phyloP scores from a whole-genome alignment of 2,329 filamentous ascomycete species.

The Calonectria montana region DNA sequence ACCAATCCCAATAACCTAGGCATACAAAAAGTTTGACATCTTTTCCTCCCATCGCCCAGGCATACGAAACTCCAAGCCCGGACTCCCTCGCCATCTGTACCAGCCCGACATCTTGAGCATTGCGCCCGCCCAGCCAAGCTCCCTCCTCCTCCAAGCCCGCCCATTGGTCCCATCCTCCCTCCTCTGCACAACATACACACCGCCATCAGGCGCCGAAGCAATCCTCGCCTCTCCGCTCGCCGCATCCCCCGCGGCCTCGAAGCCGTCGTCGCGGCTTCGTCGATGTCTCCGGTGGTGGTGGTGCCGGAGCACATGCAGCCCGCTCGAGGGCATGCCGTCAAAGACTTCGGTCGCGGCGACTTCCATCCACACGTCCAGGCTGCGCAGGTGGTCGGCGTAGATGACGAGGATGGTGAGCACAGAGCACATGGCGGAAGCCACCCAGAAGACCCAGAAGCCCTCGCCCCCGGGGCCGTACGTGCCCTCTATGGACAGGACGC shows the following conservation, averaged over 20 bases:
- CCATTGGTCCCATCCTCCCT: constrained; percentile 41
- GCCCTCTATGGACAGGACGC: constrained; percentile 60
- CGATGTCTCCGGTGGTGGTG: constrained; percentile 27
- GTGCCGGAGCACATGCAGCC: constrained; percentile 7
- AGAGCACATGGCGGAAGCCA: constrained; percentile 52
- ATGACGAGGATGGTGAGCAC: constrained; percentile 56
- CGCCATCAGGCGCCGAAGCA: constrained; percentile 42
- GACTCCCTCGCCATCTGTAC: constrained; percentile 44
- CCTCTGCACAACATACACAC: constrained; percentile 46
- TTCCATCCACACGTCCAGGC: constrained; percentile 59
- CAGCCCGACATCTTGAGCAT: constrained; percentile 54
- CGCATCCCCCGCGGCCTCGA: constrained; percentile 41
- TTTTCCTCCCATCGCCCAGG: constrained; percentile 38
- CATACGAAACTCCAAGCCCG: constrained; percentile 41
- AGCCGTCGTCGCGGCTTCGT: constrained; percentile 41
- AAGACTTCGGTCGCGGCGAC: constrained; percentile 45
- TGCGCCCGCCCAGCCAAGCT: constrained; percentile 61
- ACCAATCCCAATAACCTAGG: not conserved
- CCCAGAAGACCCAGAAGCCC: constrained; percentile 63
- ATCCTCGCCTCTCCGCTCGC: constrained; percentile 48
- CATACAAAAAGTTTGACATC: constrained; percentile 22
- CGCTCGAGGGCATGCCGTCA: constrained; percentile 32
- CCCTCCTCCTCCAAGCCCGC: constrained; percentile 54
- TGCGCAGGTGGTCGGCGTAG: constrained; percentile 61
- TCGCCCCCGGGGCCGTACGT: constrained; percentile 54